A percentile compares a stretch with the other conserved stretches of the same genome.
Evolutionary conservation across 1,284 basidiomycete genomes (phyloP).

Genomic region (Microbotryomycetes sp.): DNA sequence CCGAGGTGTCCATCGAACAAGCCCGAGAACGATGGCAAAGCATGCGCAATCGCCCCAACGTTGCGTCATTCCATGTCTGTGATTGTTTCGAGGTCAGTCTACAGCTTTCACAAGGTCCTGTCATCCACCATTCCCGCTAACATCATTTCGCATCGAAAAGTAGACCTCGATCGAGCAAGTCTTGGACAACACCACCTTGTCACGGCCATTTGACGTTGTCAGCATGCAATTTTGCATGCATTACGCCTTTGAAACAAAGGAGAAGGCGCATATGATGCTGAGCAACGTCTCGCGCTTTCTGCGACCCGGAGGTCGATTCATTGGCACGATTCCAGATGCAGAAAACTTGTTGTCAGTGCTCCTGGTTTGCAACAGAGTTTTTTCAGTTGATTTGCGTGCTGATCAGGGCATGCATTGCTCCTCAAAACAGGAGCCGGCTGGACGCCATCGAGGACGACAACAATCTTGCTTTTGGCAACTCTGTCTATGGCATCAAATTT

Average conservation of each 20-base stretch:
- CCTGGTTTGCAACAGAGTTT: not conserved
- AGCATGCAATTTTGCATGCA: conserved; percentile 99
- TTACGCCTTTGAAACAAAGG: conserved; percentile 87
- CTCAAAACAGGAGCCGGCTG: conserved; percentile 57
- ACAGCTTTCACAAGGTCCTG: not conserved
- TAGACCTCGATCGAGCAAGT: conserved; percentile 52
- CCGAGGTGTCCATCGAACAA: conserved; percentile 82
- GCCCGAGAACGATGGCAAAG: conserved; percentile 61
- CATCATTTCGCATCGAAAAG: no score
- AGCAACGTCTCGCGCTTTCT: conserved; percentile 80
- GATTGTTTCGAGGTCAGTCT: conserved; percentile 71
- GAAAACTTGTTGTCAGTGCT: conserved; percentile 64
- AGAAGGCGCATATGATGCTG: conserved; percentile 86
- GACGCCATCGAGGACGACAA: conserved; percentile 52
- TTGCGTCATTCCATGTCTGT: conserved; percentile 72
- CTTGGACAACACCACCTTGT: conserved; percentile 51
- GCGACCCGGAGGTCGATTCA: conserved; percentile 74
- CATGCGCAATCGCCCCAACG: conserved; percentile 55
- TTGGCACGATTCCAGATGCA: conserved; percentile 91
- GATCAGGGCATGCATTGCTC: no score
- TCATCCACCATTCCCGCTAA: not conserved
- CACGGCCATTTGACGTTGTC: conserved; percentile 76
- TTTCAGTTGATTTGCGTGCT: not conserved
- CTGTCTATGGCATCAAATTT: conserved; percentile 81
- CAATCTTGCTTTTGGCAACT: conserved; percentile 76